Percentiles rank a stretch among this genome's conserved stretches.
Conservation (phyloP, 1,284 basidiomycete genomes). For the Leccinum variabile region DNA sequence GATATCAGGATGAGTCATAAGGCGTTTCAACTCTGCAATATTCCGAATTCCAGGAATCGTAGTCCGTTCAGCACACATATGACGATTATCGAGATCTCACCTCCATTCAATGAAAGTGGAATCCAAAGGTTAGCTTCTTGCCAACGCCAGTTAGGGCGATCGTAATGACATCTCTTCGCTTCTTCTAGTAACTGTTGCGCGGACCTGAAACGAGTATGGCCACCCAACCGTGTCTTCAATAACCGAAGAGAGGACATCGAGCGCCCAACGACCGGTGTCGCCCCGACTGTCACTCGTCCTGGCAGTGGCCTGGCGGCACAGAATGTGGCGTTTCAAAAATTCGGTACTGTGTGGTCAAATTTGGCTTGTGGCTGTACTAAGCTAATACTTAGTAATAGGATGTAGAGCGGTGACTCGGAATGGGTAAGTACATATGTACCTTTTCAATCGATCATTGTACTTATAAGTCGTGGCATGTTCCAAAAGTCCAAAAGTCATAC, state of each 20-base stretch:
- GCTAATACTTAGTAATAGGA: too few species aligned
- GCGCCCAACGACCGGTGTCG: too few species aligned
- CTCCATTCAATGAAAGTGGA: neutral
- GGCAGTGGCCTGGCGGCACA: too few species aligned
- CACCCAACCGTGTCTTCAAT: neutral
- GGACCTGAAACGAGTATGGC: neutral
- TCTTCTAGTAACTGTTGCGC: neutral
- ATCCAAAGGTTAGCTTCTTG: neutral
- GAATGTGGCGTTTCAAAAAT: too few species aligned
- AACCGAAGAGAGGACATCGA: too few species aligned
- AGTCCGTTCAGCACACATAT: neutral
- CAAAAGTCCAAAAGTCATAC: neutral
- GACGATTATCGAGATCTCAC: neutral
- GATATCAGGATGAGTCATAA: too few species aligned
- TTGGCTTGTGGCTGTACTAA: neutral
- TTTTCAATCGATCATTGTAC: neutral
- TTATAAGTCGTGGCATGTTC: neutral
- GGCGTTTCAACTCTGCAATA: too few species aligned
- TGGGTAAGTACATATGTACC: too few species aligned
- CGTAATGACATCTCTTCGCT: neutral
- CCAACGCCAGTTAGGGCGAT: neutral
- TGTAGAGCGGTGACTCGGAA: too few species aligned
- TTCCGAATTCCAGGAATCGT: too few species aligned
- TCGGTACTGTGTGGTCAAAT: too few species aligned
- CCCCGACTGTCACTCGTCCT: too few species aligned